Conservation (phyloP, 768 basidiomycete species). For the Phanerochaete carnosa region DNA sequence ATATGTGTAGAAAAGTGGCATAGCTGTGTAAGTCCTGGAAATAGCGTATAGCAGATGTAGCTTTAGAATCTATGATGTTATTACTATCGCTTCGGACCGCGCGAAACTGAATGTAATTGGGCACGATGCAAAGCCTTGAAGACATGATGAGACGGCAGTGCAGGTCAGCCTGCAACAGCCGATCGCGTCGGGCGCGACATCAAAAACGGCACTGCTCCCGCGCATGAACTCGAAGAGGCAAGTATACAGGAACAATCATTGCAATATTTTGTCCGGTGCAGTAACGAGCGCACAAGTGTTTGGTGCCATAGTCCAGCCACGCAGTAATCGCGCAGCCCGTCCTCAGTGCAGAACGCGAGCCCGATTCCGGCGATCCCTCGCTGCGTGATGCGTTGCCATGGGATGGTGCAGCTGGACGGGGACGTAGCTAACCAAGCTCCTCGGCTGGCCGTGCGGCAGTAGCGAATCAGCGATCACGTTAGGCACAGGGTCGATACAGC, state of each 20-base stretch:
- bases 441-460: not conserved
- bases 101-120: too few species aligned
- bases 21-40: too few species aligned
- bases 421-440: not conserved
- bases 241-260: not conserved
- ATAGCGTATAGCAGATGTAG: too few species aligned
- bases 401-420: not conserved
- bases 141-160: too few species aligned
- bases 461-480: not conserved
- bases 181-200: not conserved
- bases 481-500: too few species aligned
- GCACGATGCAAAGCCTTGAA: too few species aligned
- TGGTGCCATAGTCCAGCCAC: not conserved
- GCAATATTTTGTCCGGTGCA: not conserved
- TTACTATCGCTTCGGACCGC: too few species aligned
- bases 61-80: too few species aligned
- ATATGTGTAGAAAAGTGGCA: too few species aligned
- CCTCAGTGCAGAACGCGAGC: not conserved
- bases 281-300: not conserved
- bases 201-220: not conserved
- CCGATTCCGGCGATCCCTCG: not conserved
- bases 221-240: not conserved
- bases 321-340: not conserved
- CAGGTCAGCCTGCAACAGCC: not conserved
- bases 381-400: not conserved